phyloP scores from a whole-genome alignment of 2,329 filamentous ascomycete species.

The Fusarium nurragi region DNA sequence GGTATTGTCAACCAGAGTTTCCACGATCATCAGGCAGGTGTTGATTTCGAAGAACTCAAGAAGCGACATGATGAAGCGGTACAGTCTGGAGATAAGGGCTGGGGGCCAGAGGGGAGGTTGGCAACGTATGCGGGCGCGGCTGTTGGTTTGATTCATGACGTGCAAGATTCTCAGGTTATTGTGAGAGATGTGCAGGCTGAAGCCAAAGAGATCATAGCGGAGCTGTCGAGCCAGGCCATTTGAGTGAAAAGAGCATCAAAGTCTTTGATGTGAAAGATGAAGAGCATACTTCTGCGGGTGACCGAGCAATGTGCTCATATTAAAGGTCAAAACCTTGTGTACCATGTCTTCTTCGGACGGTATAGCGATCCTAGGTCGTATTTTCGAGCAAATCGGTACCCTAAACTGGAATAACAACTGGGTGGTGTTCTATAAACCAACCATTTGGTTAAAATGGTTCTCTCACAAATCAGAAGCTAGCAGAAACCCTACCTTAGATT shows the following conservation, averaged over 20 bases:
- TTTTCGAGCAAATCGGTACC: background rate
- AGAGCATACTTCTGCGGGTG: background rate
- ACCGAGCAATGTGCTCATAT: background rate
- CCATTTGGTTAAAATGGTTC: no score
- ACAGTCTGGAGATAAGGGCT: constrained; percentile 54
- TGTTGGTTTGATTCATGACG: constrained; percentile 55
- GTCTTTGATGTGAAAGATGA: background rate
- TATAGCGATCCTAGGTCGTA: background rate
- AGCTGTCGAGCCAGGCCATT: background rate
- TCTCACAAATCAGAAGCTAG: no score
- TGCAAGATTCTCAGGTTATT: constrained; percentile 53
- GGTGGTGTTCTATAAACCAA: background rate
- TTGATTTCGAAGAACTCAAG: constrained; percentile 57
- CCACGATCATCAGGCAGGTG: constrained; percentile 48
- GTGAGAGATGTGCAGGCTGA: constrained; percentile 48
- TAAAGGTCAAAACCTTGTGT: background rate
- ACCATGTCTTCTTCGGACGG: background rate
- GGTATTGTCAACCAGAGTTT: constrained; percentile 53
- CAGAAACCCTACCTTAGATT: no score
- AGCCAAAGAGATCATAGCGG: constrained; percentile 26
- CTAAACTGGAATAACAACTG: background rate
- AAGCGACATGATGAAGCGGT: constrained; percentile 48
- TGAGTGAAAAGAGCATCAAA: background rate
- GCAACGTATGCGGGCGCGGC: constrained; percentile 61
- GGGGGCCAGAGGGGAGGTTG: constrained; percentile 59